A percentile compares a stretch with the other conserved stretches of the same genome.
phyloP scores from a whole-genome alignment of 805 yeast species.

The Kluyveromyces starmeri region DNA sequence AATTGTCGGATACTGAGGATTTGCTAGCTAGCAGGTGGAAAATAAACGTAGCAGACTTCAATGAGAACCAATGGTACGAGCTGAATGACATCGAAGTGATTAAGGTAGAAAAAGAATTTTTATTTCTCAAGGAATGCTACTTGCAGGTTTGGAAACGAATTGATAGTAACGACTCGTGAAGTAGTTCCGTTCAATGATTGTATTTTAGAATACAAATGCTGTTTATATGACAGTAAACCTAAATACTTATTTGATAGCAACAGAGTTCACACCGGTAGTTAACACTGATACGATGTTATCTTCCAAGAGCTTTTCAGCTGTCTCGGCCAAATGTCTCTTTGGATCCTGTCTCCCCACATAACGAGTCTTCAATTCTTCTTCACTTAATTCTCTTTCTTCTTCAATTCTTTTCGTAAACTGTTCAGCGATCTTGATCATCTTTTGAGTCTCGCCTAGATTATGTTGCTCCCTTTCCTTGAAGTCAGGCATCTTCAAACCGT shows the following conservation, averaged over 20 bases:
- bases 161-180: too few species aligned
- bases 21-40: conserved; percentile 36
- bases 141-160: conserved; percentile 55
- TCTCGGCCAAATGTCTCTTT: conserved; percentile 87
- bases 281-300: conserved; percentile 81
- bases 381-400: conserved; percentile 83
- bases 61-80: conserved; percentile 45
- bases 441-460: conserved; percentile 62
- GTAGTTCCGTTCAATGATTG: too few species aligned
- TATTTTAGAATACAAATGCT: too few species aligned
- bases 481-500: conserved; percentile 73
- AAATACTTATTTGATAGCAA: conserved; percentile 60
- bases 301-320: conserved; percentile 79
- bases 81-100: conserved; percentile 44
- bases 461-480: conserved; percentile 68
- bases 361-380: conserved; percentile 86
- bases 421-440: conserved; percentile 83
- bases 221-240: background rate
- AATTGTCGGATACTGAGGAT: conserved; percentile 12
- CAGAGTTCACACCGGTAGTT: conserved; percentile 83
- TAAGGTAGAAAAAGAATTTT: conserved; percentile 43
- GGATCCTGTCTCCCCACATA: conserved; percentile 99
- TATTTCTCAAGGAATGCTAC: conserved; percentile 54
- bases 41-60: conserved; percentile 38
- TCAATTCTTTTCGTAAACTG: conserved; percentile 81